These are phyloP conservation scores for Penicillium sp. DNA, from an alignment of 2,329 filamentous ascomycete genomes.

Conservation along the genomic window DNA sequence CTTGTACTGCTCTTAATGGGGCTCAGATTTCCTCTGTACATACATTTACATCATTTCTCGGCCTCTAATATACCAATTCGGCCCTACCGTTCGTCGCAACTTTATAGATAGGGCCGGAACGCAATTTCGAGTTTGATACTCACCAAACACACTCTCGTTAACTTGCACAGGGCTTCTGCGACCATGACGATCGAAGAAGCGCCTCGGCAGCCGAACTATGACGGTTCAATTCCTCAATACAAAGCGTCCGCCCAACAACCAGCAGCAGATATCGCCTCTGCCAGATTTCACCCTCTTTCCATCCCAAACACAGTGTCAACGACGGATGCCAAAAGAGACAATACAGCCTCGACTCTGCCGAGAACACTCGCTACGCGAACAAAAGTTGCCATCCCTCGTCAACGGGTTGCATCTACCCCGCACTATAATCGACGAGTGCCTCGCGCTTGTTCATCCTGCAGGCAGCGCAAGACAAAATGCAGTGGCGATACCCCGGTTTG, in stretches of 20 bases:
- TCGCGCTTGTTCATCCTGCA: slow-evolving; percentile 40
- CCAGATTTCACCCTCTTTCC: slow-evolving; percentile 5
- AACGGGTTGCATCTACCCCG: slow-evolving; percentile 22
- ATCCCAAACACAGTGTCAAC: slow-evolving; percentile 9
- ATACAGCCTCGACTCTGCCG: background rate
- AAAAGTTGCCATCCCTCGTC: slow-evolving; percentile 33
- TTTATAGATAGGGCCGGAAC: slow-evolving; percentile 11
- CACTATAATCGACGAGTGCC: slow-evolving; percentile 22
- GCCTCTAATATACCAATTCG: background rate
- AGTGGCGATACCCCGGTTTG: slow-evolving; percentile 39
- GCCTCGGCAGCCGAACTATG: background rate
- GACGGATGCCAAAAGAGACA: background rate
- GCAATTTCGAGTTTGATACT: background rate
- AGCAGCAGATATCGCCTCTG: background rate
- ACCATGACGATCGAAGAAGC: slow-evolving; percentile 20
- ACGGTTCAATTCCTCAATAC: background rate
- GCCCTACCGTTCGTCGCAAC: slow-evolving; percentile 8
- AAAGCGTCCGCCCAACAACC: background rate
- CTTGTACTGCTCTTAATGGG: background rate
- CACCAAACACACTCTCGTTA: background rate
- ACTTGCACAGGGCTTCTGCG: background rate
- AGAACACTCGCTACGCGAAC: background rate
- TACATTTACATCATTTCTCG: background rate
- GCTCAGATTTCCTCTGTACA: background rate
- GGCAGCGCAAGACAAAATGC: slow-evolving; percentile 41